These are phyloP conservation scores for Eimeria sp. DNA, from an alignment of 169 alveolate species.

Conservation along the genomic window DNA sequence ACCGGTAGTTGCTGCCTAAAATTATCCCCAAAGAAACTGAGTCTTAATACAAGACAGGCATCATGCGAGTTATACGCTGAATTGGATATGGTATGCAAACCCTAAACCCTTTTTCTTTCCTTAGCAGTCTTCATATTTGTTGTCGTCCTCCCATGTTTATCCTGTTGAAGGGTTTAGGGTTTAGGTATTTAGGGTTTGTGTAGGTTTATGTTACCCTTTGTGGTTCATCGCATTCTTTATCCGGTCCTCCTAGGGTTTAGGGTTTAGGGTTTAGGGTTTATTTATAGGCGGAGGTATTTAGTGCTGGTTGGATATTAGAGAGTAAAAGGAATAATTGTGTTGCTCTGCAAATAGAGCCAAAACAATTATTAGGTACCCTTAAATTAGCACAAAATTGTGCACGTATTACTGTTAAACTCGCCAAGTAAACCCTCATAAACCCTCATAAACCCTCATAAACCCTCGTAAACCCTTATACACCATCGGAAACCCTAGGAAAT, in stretches of 20 bases:
- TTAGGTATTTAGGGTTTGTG: too few relatives aligned
- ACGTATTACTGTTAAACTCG: too few relatives aligned
- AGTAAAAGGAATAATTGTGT: background rate
- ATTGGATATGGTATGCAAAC: background rate
- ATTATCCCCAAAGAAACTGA: background rate
- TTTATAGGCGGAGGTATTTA: background rate
- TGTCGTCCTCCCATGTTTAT: too few relatives aligned
- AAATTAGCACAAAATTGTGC: too few relatives aligned
- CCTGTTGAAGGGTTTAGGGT: too few relatives aligned
- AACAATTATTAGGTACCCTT: too few relatives aligned
- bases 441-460: too few relatives aligned
- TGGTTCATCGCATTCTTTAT: too few relatives aligned
- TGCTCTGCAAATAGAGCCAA: too few relatives aligned
- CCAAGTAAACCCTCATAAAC: too few relatives aligned
- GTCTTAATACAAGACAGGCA: background rate
- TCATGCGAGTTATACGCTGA: background rate
- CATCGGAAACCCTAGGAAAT: background rate
- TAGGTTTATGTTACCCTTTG: too few relatives aligned
- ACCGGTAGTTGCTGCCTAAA: background rate
- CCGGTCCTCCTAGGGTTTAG: background rate
- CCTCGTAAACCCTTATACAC: background rate
- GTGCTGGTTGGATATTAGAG: background rate
- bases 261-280: background rate
- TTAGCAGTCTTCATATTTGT: too few relatives aligned
- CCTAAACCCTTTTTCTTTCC: constrained; percentile 14